phyloP scores from a whole-genome alignment of 306 rosid genomes.

The Hippophae gyantsensis region DNA sequence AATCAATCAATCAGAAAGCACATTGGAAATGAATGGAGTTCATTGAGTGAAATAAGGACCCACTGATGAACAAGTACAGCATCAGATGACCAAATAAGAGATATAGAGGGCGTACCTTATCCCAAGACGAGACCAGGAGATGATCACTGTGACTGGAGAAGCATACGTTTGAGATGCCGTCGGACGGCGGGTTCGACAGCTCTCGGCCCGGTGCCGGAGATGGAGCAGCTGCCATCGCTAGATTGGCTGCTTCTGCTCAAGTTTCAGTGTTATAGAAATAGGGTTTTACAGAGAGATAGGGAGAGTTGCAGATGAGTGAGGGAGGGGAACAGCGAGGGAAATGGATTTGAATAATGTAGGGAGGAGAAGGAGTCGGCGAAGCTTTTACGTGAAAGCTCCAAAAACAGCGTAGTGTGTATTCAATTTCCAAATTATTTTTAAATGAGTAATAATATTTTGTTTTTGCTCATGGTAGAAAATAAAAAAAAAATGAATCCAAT shows the following conservation, averaged over 20 bases:
- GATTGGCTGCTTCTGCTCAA: not conserved
- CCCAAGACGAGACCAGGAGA: slow-evolving; percentile 93
- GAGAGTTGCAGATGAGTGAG: not conserved
- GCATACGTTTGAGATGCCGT: slow-evolving; percentile 86
- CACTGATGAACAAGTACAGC: not conserved
- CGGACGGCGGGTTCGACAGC: slow-evolving; percentile 68
- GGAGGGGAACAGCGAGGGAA: slow-evolving; percentile 32
- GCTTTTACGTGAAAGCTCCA: not conserved
- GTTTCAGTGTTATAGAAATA: slow-evolving; percentile 9
- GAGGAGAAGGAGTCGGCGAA: not conserved
- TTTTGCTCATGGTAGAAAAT: too few relatives aligned
- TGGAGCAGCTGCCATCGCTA: slow-evolving; percentile 38
- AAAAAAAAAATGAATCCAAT: too few relatives aligned
- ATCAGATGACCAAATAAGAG: not conserved
- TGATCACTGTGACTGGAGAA: slow-evolving; percentile 86
- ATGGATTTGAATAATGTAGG: slow-evolving; percentile 17
- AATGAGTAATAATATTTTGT: too few relatives aligned
- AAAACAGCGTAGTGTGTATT: too few relatives aligned
- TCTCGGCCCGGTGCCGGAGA: slow-evolving; percentile 68
- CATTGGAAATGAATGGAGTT: not conserved
- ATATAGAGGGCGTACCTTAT: slow-evolving; percentile 42
- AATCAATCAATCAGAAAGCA: not conserved
- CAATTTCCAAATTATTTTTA: too few relatives aligned
- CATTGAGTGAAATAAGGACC: not conserved
- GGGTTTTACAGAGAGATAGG: slow-evolving; percentile 27